Conservation (phyloP, 2,329 filamentous ascomycete genomes). For the Aspergillus tamarii region DNA sequence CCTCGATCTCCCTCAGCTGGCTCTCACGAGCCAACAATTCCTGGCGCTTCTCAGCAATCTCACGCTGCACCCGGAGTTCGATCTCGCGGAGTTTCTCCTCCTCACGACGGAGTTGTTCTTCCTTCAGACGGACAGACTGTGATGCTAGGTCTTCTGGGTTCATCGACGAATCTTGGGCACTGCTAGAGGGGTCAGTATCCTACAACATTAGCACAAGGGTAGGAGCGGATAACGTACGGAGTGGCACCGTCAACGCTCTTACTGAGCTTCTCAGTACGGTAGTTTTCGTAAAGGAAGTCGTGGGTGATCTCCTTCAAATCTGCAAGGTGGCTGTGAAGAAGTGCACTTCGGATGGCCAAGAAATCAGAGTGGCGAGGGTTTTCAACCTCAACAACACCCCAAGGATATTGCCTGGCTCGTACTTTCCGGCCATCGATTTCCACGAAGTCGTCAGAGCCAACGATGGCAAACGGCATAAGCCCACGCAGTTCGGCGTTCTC, state of each 20-base stretch:
- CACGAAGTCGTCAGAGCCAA: conserved; percentile 92
- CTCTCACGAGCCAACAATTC: conserved; percentile 96
- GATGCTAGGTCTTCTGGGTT: conserved; percentile 96
- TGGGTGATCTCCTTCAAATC: conserved; percentile 99
- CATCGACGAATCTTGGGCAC: conserved; percentile 76
- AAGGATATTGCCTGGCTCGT: conserved; percentile 95
- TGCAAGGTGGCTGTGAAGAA: conserved; percentile 95
- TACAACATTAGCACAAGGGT: not conserved
- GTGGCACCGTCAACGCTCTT: conserved; percentile 94
- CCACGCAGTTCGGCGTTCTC: conserved; percentile 97
- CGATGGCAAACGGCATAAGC: conserved; percentile 98
- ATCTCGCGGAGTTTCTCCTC: conserved; percentile 99
- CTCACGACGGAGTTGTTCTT: conserved; percentile 97
- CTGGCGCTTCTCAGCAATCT: conserved; percentile 99
- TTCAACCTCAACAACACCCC: conserved; percentile 98
- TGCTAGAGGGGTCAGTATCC: conserved; percentile 44
- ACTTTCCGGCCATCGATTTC: conserved; percentile 93
- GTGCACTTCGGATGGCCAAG: conserved; percentile 91
- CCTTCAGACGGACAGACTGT: conserved; percentile 98
- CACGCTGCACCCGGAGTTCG: conserved; percentile 98
- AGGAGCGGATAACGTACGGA: conserved; percentile 66
- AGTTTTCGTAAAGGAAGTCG: conserved; percentile 99
- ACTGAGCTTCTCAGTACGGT: conserved; percentile 99
- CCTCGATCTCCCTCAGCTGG: conserved; percentile 98
- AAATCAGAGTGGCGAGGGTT: conserved; percentile 99